phyloP scores from a whole-genome alignment of 257 asterid species.

The Capsicum pubescens region DNA sequence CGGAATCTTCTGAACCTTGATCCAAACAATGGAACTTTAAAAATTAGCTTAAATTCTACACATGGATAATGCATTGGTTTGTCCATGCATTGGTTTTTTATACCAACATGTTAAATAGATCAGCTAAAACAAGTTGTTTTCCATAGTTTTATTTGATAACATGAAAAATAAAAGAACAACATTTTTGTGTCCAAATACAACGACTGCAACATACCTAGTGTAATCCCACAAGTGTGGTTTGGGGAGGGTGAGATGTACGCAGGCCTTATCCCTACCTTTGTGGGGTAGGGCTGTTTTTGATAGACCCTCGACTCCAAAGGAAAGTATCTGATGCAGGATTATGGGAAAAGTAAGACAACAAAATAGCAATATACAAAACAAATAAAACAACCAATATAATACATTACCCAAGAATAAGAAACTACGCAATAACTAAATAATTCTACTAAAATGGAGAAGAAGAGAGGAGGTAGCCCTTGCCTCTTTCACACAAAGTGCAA shows the following conservation, averaged over 20 bases:
- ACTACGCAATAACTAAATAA: not conserved
- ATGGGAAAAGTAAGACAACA: not conserved
- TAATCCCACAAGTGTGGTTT: not conserved
- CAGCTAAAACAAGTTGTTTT: not conserved
- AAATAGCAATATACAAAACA: not conserved
- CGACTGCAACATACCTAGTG: not conserved
- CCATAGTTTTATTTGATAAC: not conserved
- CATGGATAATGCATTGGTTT: not conserved
- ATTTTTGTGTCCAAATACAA: not conserved
- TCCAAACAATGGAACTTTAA: not conserved
- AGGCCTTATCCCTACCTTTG: not conserved
- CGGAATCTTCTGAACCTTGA: not conserved
- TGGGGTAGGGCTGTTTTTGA: not conserved
- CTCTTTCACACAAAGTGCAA: not conserved
- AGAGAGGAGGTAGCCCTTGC: not conserved
- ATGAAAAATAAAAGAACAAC: constrained; percentile 2
- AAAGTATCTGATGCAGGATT: not conserved
- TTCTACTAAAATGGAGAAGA: not conserved
- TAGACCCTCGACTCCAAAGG: not conserved
- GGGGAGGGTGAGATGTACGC: not conserved
- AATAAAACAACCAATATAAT: not conserved
- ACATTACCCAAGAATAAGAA: not conserved
- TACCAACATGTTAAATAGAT: not conserved
- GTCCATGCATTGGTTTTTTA: not conserved
- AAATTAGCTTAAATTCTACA: not conserved